Percentiles rank a stretch among this genome's conserved stretches.
phyloP scores from a whole-genome alignment of 768 basidiomycete species.

The Cubamyces lactineus region DNA sequence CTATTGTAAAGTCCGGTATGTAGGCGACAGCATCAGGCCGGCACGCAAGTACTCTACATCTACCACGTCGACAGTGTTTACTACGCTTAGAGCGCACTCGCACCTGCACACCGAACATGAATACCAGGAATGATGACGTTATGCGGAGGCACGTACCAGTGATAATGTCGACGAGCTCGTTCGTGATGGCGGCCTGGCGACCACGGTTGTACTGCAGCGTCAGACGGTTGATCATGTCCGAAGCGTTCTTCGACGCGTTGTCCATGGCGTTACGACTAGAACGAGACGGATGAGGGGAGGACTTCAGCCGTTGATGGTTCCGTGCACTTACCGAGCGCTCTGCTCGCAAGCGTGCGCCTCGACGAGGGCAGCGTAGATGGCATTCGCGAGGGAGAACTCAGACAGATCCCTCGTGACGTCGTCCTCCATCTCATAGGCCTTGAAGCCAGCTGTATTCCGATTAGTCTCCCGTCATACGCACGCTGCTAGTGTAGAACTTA shows the following conservation, averaged over 20 bases:
- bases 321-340: constrained; percentile 70
- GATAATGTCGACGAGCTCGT: constrained; percentile 91
- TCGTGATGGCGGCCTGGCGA: constrained; percentile 97
- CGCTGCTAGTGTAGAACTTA: constrained; percentile 41
- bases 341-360: constrained; percentile 97
- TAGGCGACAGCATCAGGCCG: constrained; percentile 9
- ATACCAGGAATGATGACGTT: neutral
- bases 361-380: constrained; percentile 90
- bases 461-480: neutral
- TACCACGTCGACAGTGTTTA: neutral
- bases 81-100: constrained; percentile 46
- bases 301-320: neutral
- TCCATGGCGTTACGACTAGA: constrained; percentile 97
- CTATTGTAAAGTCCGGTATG: constrained; percentile 19
- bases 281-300: constrained; percentile 1
- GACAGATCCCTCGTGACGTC: constrained; percentile 91
- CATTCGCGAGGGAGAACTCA: constrained; percentile 96
- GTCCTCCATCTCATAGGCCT: constrained; percentile 97
- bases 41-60: constrained; percentile 19
- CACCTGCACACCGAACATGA: constrained; percentile 38
- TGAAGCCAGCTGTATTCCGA: constrained; percentile 74
- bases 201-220: constrained; percentile 98
- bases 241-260: constrained; percentile 98
- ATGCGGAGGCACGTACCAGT: constrained; percentile 59
- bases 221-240: constrained; percentile 85